Evolutionary conservation across 192 early-diverging fungal species (phyloP).

Genomic region (Coemansia sp.): DNA sequence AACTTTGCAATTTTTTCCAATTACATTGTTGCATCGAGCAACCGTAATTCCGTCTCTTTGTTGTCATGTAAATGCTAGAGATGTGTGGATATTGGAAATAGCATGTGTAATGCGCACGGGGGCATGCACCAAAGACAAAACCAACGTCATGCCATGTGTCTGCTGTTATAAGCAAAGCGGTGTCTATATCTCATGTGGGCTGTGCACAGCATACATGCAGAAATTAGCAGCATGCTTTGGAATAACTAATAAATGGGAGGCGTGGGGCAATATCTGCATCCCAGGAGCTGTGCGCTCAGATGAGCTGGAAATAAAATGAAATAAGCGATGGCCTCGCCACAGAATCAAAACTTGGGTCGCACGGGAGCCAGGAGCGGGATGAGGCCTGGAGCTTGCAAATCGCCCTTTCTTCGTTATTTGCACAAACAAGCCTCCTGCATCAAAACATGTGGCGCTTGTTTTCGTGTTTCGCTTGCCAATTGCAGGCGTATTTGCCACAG

Average conservation of each 20-base stretch:
- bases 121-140: background rate
- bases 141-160: background rate
- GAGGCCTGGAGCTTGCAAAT: too few species aligned
- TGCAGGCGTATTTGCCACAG: too few species aligned
- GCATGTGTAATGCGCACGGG: background rate
- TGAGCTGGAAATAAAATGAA: background rate
- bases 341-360: too few species aligned
- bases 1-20: too few species aligned
- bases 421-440: background rate
- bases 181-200: background rate
- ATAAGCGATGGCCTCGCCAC: too few species aligned
- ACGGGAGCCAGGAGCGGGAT: too few species aligned
- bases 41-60: background rate
- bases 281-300: background rate
- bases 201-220: background rate
- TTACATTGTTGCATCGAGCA: too few species aligned
- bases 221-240: too few species aligned
- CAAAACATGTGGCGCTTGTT: background rate
- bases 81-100: background rate
- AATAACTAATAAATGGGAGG: background rate
- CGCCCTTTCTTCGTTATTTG: too few species aligned
- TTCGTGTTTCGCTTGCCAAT: background rate
- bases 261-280: background rate
- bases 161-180: background rate
- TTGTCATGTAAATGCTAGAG: background rate